Base-by-base conservation (phyloP, 2,329 filamentous ascomycete genomes). In the Alternaria rosae region DNA sequence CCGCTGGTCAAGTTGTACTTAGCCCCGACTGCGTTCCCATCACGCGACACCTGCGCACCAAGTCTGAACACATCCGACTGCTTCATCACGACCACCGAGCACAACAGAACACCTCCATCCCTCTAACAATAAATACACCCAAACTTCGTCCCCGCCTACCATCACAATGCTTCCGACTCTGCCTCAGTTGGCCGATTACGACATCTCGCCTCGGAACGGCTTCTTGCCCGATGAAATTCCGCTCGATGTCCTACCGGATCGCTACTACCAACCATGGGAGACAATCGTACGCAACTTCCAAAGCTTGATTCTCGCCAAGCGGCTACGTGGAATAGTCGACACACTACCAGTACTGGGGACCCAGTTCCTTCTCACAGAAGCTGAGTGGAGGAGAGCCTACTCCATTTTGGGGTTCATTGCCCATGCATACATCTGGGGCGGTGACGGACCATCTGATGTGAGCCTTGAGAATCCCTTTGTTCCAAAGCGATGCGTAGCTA, bases 221-320 rank as follows among this genome's bases (percentile, higher is more conserved):
- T 99, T 99, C 82, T 87, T 99, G 56, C 93, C 95, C 2, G 85
- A 91, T 65, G 89, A 92, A 67, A 82, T 91, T 35, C 95, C 95
- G 43, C 84, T 98, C 66, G 89, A 92, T 64, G 84, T 88, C 57
- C 88, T 99, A 13, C 91, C 93, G 10, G 92, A 97, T 75, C 87
- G 91, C 3, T 98, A 97, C 83, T 99, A 98, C 81, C 90, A 92
- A 79, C 92, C 93, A 76, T 99, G 95, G 95, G 95, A 99, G 82
- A 88, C 91, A 47, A 86, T 97, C 52, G 88, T 91, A 32, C 87
- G 89, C 69, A 97, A 97, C 75, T 85, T 99, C 28, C 95, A 97
- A 81, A 89, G 90, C 12, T 84, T 98, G 62, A 89, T 98, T 54
- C 86, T 97, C 59, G 96, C 90, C 80, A 92, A 91, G 78, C 89